phyloP scores from a whole-genome alignment of 176 grass and related monocot species.

The Raddia guianensis region DNA sequence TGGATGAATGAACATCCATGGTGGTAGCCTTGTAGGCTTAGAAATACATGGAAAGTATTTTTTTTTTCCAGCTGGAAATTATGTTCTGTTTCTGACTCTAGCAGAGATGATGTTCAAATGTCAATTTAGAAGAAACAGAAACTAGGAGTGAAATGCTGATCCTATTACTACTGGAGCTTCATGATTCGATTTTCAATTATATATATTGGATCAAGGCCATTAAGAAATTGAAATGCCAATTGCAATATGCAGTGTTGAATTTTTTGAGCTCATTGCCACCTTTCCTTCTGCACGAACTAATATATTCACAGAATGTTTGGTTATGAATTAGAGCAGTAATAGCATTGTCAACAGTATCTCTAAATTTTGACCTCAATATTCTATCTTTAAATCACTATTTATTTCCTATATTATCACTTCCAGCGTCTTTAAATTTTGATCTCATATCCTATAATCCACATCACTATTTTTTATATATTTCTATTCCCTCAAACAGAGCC shows the following conservation, averaged over 20 bases:
- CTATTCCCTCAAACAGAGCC: too few species aligned
- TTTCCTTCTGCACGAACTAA: not conserved
- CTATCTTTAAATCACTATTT: too few species aligned
- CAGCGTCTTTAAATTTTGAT: too few species aligned
- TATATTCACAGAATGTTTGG: not conserved
- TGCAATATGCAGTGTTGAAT: not conserved
- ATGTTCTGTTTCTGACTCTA: constrained; percentile 7
- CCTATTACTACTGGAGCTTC: not conserved
- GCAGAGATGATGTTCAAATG: not conserved
- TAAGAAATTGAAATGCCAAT: not conserved
- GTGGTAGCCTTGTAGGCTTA: constrained; percentile 27
- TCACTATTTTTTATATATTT: too few species aligned
- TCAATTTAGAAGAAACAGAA: not conserved
- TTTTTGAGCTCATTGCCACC: not conserved
- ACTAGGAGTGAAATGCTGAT: not conserved
- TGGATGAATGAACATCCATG: constrained; percentile 12
- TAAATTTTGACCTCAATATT: too few species aligned
- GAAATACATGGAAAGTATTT: not conserved
- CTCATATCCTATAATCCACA: too few species aligned
- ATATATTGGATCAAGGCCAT: not conserved
- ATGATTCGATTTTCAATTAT: not conserved
- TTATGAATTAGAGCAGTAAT: too few species aligned
- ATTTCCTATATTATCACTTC: too few species aligned
- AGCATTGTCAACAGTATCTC: too few species aligned
- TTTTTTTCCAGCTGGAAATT: constrained; percentile 5